Conservation (phyloP, 257 asterid species). For the Capsicum rhomboideum region DNA sequence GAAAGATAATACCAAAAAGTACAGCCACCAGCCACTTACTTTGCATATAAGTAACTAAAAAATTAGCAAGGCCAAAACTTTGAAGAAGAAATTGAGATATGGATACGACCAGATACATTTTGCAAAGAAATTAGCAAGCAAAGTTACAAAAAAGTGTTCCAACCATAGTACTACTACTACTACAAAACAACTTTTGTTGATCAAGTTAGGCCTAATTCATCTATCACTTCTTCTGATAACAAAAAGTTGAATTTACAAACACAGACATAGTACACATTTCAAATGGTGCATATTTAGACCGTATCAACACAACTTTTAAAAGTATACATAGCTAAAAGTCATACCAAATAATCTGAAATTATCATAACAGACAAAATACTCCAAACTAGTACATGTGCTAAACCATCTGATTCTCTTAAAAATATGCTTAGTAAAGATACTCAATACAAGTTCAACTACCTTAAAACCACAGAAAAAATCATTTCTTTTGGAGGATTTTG, state of each 20-base stretch:
- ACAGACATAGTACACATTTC: no score
- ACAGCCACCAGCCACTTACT: slow-evolving; percentile 70
- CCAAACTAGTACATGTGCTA: not conserved
- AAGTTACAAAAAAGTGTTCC: not conserved
- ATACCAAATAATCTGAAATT: not conserved
- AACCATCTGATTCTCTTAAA: not conserved
- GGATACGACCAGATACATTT: not conserved
- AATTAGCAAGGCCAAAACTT: not conserved
- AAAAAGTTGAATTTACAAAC: no score
- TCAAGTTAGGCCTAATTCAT: no score
- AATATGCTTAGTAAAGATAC: not conserved
- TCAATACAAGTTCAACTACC: not conserved
- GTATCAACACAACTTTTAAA: not conserved
- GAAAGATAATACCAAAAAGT: slow-evolving; percentile 22
- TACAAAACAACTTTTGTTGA: no score
- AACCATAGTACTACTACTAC: no score
- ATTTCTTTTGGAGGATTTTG: not conserved
- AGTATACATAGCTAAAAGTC: not conserved
- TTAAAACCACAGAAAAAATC: not conserved
- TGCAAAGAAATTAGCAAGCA: not conserved
- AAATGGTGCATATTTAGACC: not conserved
- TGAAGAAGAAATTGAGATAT: not conserved
- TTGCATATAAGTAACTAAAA: slow-evolving; percentile 23
- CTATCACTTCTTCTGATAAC: no score
- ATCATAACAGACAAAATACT: no score